phyloP scores from a whole-genome alignment of 805 yeast species.

The Nakazawaea wickerhamii region DNA sequence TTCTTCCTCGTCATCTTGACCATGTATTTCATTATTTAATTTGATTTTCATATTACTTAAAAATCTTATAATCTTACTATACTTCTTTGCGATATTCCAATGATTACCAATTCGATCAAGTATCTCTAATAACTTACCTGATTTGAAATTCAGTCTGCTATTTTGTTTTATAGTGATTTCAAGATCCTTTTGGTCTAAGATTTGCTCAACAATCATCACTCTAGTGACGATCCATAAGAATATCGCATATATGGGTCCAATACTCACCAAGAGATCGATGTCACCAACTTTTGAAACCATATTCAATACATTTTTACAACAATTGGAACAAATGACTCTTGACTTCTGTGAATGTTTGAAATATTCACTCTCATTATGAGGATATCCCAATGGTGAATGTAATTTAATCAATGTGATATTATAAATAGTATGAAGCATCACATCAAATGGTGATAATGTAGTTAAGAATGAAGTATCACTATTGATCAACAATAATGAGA shows the following conservation, averaged over 20 bases:
- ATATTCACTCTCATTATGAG: constrained; percentile 20
- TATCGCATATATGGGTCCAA: constrained; percentile 30
- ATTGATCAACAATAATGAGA: constrained; percentile 4
- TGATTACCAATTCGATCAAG: constrained; percentile 20
- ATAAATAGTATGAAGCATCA: constrained; percentile 13
- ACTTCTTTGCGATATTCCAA: constrained; percentile 26
- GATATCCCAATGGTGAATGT: constrained; percentile 22
- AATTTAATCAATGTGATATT: constrained; percentile 20
- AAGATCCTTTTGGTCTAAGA: constrained; percentile 8
- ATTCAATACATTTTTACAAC: constrained; percentile 8
- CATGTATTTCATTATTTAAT: constrained; percentile 14
- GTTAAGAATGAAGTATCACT: constrained; percentile 2
- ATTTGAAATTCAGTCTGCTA: constrained; percentile 2
- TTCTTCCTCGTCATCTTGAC: constrained; percentile 23
- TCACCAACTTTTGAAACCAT: constrained; percentile 3
- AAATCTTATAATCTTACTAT: constrained; percentile 22
- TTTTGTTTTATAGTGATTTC: constrained; percentile 2
- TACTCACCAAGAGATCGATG: background rate
- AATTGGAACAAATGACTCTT: constrained; percentile 16
- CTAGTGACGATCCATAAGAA: constrained; percentile 29
- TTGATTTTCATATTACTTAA: constrained; percentile 21
- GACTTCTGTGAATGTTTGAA: constrained; percentile 20
- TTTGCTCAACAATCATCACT: constrained; percentile 26
- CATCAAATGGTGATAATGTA: background rate
- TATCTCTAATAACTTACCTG: constrained; percentile 16